phyloP scores from a whole-genome alignment of 345 rosid genomes.

The Linum usitatissimum region DNA sequence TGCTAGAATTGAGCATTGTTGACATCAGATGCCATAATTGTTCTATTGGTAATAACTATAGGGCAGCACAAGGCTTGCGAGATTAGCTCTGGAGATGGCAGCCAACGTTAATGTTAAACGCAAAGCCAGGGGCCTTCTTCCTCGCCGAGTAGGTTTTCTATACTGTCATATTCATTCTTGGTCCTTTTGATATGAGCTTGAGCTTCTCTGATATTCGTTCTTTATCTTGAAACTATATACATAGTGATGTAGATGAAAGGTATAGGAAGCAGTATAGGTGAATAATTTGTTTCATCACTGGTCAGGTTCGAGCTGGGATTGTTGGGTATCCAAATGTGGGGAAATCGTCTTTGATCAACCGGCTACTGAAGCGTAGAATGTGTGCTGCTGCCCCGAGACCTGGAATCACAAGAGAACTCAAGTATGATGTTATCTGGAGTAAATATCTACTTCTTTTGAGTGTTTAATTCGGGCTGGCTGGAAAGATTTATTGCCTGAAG shows the following conservation, averaged over 20 bases:
- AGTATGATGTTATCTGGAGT: slow-evolving; percentile 28
- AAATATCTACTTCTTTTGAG: not conserved
- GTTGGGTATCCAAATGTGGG: slow-evolving; percentile 98
- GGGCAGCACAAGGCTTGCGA: slow-evolving; percentile 74
- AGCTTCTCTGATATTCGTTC: not conserved
- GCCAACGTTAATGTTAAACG: slow-evolving; percentile 68
- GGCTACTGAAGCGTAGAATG: slow-evolving; percentile 75
- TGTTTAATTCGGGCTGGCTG: too few relatives aligned
- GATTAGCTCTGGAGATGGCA: slow-evolving; percentile 69
- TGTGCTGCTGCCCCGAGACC: slow-evolving; percentile 96
- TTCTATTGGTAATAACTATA: slow-evolving; percentile 14
- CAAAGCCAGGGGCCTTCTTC: slow-evolving; percentile 78
- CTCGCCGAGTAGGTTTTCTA: slow-evolving; percentile 51
- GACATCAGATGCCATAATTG: not conserved
- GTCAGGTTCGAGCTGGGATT: slow-evolving; percentile 88
- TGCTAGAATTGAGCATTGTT: not conserved
- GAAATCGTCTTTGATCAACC: slow-evolving; percentile 87
- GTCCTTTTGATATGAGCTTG: not conserved
- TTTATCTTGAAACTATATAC: too few relatives aligned
- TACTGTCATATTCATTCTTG: not conserved
- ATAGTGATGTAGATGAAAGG: too few relatives aligned
- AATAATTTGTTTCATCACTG: not conserved
- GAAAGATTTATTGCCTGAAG: not conserved
- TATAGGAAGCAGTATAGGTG: not conserved
- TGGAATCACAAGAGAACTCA: slow-evolving; percentile 81